These are phyloP conservation scores for Carpinus viminea DNA, from an alignment of 306 rosid species.

Conservation along the genomic window DNA sequence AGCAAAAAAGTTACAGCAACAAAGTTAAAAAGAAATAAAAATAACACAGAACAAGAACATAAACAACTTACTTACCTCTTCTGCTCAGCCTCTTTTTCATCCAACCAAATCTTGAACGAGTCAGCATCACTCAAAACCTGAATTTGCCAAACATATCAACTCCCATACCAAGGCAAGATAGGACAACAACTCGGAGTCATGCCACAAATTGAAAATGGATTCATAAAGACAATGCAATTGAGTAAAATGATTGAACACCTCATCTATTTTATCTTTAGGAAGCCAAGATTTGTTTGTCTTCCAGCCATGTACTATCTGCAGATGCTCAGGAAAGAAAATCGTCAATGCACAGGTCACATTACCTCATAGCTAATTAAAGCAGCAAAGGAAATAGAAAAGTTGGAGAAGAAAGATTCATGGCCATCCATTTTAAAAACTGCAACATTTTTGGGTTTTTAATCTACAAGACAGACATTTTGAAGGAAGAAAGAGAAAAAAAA, in stretches of 20 bases:
- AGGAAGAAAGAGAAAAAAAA: background rate
- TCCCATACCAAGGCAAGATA: slow-evolving; percentile 11
- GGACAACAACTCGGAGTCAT: background rate
- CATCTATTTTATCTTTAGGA: slow-evolving; percentile 68
- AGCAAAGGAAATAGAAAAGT: slow-evolving; percentile 10
- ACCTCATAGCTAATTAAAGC: slow-evolving; percentile 17
- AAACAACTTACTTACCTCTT: slow-evolving; percentile 67
- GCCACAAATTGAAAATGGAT: background rate
- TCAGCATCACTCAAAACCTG: slow-evolving; percentile 66
- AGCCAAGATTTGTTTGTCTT: slow-evolving; percentile 78
- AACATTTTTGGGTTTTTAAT: background rate
- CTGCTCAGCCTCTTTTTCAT: slow-evolving; percentile 82
- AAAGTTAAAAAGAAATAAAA: background rate
- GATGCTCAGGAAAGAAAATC: slow-evolving; percentile 26
- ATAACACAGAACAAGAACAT: slow-evolving; percentile 7
- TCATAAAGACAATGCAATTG: background rate
- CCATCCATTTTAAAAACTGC: background rate
- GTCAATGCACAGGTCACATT: slow-evolving; percentile 18
- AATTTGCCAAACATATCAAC: slow-evolving; percentile 21
- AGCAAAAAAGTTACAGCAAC: background rate
- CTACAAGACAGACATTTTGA: background rate
- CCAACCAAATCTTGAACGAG: slow-evolving; percentile 75
- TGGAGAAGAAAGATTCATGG: slow-evolving; percentile 3
- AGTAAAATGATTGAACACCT: slow-evolving; percentile 47
- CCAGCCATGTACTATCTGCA: slow-evolving; percentile 77